Evolutionary conservation across 164 flowering plant species (phyloP), one percentile per base, ranked within the genome.

Genomic region (Litsea cubeba): DNA sequence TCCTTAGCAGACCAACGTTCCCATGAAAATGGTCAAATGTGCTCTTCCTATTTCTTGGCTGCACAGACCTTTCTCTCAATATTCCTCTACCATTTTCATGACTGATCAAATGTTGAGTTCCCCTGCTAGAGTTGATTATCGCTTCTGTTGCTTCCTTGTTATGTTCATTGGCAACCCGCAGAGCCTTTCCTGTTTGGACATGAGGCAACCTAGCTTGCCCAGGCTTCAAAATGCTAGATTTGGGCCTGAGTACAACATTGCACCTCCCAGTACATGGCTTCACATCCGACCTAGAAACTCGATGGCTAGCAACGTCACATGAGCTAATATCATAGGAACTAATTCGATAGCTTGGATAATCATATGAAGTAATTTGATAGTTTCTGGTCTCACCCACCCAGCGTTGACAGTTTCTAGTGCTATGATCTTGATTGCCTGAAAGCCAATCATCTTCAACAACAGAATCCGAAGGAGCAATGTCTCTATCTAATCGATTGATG

Each of bases 201-300:
- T 72, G 7, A 18, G 20, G 26, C 12, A 30, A 66, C 51, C 76
- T 74, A 72, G 64, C 50, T 64, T 71, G 74, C 26, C 77, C 80
- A 57, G 73, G 70, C 40, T 82, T 77, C 30, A 77, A 68, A 64
- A 75, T 77, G 65, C 58, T 77, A 2, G 71, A 66, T 32, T 65
- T 77, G 12, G 80, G 78, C 68, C 68, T 70, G 49, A 72, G 68
- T 57, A 80, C 71, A 62, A 75, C 72, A 24, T 72, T 57, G 70
- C 75, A 76, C 78, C 60, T 74, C 20, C 78, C 78, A 2, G n/a
- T 14, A 65, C 49, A 51, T 49, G 74, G 65, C 77, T 71, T 73
- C 18, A 75, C 68, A 50, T 78, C 73, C 12, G 57, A 35, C 24
- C 66, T 54, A 32, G 28, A 10, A n/a, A 22, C 64, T 23, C 32